These are phyloP conservation scores for Smallanthus sonchifolius DNA, from an alignment of 129 eudicot genomes.

Conservation along the genomic window DNA sequence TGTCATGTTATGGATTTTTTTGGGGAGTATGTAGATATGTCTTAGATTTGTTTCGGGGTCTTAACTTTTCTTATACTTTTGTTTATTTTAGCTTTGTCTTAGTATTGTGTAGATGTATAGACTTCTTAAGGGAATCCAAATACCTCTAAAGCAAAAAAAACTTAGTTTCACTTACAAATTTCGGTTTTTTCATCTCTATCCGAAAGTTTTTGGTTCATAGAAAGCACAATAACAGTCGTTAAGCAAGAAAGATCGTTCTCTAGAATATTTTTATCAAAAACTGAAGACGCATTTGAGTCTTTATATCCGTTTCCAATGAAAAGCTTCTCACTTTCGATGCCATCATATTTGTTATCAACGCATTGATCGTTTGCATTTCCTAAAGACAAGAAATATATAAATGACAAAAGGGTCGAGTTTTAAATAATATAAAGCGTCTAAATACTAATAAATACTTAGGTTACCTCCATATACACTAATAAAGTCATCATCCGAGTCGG, in stretches of 20 bases:
- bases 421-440: neutral
- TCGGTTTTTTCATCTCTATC: conserved; percentile 28
- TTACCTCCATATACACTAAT: conserved; percentile 60
- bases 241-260: conserved; percentile 17
- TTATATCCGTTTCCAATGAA: conserved; percentile 24
- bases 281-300: conserved; percentile 24
- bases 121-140: neutral
- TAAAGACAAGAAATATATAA: conserved; percentile 23
- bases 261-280: conserved; percentile 10
- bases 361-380: conserved; percentile 24
- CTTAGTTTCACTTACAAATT: conserved; percentile 32
- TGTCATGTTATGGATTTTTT: too few species aligned
- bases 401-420: neutral
- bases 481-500: conserved; percentile 82
- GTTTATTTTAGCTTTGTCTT: too few species aligned
- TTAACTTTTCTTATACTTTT: too few species aligned
- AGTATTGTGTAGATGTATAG: too few species aligned
- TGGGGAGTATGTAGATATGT: too few species aligned
- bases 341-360: conserved; percentile 18
- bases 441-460: neutral
- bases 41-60: too few species aligned
- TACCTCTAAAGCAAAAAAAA: neutral
- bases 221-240: conserved; percentile 22
- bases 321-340: conserved; percentile 28
- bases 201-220: conserved; percentile 25